Evolutionary conservation across 148 eudicot genomes (phyloP).

Genomic region (Rhododendron vialii): DNA sequence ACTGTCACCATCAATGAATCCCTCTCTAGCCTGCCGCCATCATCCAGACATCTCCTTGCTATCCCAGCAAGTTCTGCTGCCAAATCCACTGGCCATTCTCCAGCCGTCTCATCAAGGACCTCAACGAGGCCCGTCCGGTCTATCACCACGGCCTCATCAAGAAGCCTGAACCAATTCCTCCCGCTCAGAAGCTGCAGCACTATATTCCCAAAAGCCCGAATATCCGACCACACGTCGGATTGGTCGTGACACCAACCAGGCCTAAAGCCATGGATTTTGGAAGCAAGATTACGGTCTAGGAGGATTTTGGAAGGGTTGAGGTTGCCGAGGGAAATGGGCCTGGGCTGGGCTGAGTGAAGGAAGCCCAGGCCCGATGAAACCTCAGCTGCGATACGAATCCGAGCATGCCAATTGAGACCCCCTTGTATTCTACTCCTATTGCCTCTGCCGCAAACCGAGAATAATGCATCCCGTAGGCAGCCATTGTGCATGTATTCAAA

Average conservation of each 20-base stretch:
- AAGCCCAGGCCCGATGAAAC: conserved; percentile 54
- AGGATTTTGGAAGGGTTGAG: conserved; percentile 58
- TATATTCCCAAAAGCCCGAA: conserved; percentile 50
- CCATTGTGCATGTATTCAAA: conserved; percentile 76
- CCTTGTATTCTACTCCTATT: conserved; percentile 24
- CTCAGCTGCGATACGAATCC: conserved; percentile 58
- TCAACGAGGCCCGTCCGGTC: conserved; percentile 17
- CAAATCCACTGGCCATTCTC: conserved; percentile 62
- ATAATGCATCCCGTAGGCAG: conserved; percentile 55
- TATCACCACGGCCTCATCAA: conserved; percentile 18
- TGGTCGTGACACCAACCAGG: conserved; percentile 17
- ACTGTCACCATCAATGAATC: conserved; percentile 26
- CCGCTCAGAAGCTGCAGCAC: conserved; percentile 65
- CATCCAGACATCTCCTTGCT: conserved; percentile 48
- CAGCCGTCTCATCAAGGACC: conserved; percentile 48
- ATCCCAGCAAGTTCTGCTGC: conserved; percentile 44
- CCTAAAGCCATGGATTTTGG: conserved; percentile 43
- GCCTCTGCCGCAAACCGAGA: conserved; percentile 22
- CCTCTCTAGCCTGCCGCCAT: conserved; percentile 9
- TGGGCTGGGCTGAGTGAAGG: conserved; percentile 58
- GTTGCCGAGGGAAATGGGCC: conserved; percentile 43
- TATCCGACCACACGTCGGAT: conserved; percentile 31
- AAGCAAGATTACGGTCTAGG: conserved; percentile 46
- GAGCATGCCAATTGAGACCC: conserved; percentile 50
- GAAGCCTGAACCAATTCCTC: conserved; percentile 38